Conservation (phyloP, 805 yeast genomes). For the Yarrowia divulgata region DNA sequence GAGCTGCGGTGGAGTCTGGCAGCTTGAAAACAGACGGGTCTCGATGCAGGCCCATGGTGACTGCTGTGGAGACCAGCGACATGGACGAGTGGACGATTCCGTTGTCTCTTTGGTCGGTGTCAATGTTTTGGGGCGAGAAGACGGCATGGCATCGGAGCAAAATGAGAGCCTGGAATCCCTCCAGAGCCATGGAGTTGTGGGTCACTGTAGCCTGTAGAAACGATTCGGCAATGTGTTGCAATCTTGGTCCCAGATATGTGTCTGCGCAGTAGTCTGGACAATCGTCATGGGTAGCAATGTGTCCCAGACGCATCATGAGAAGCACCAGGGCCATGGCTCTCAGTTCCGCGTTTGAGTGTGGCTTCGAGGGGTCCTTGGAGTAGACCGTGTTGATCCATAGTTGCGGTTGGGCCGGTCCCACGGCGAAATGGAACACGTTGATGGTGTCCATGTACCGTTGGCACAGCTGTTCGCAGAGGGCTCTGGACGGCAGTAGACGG, state of each 20-base stretch:
- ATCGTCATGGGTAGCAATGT: slow-evolving; percentile 24
- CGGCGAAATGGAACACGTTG: slow-evolving; percentile 31
- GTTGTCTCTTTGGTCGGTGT: slow-evolving; percentile 31
- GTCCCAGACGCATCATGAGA: slow-evolving; percentile 26
- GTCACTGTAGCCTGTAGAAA: slow-evolving; percentile 19
- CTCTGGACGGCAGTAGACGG: slow-evolving; percentile 8
- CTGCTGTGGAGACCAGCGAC: slow-evolving; percentile 7
- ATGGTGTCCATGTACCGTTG: slow-evolving; percentile 32
- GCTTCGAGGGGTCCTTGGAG: slow-evolving; percentile 15
- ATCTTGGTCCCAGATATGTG: slow-evolving; percentile 8
- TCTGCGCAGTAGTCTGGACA: slow-evolving; percentile 33
- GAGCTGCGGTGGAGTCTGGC: slow-evolving; percentile 10
- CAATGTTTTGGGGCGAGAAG: slow-evolving; percentile 24
- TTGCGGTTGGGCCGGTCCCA: slow-evolving; percentile 17
- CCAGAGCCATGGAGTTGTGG: slow-evolving; percentile 28
- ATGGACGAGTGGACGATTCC: slow-evolving; percentile 30
- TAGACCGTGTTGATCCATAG: slow-evolving; percentile 14
- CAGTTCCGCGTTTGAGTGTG: slow-evolving; percentile 17
- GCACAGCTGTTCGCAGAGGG: slow-evolving; percentile 17
- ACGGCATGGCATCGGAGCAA: slow-evolving; percentile 24
- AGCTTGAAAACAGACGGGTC: slow-evolving; percentile 27
- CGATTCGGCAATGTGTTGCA: slow-evolving; percentile 27
- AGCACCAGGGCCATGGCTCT: slow-evolving; percentile 23
- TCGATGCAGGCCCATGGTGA: slow-evolving; percentile 26
- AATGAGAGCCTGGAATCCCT: slow-evolving; percentile 24